Base-by-base conservation (phyloP, 2,329 filamentous ascomycete genomes). In the Exophiala dermatitidis region DNA sequence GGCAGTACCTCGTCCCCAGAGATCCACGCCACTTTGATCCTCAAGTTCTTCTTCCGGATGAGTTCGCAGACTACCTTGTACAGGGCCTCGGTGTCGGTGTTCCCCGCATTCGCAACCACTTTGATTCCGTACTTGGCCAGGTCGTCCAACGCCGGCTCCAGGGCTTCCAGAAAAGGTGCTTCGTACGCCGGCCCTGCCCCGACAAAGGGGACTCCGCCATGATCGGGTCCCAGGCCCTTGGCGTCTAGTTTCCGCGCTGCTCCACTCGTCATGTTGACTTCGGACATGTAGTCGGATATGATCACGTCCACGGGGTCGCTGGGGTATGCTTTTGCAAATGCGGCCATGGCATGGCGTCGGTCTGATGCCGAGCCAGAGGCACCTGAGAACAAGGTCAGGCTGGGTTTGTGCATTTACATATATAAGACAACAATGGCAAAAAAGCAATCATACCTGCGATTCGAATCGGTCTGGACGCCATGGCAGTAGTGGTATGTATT, bases 191-290 rank as follows among this genome's bases (percentile, higher is more conserved):
- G 73, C 4, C 64, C 62, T 6, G 55, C 62, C 9, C 57, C 34
- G 2, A 55, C 30, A 5, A 51, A 45, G 1, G 55, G 54, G 53
- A 46, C 19, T 19, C 19, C 54, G 10, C 37, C 64, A 48, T 42
- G 59, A 52, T 40, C 37, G 5, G 47, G 43, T 36, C 31, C 46
- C 19, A 37, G 45, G 12, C 33, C 46, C 33, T 60, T 52, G n/a
- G 56, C 48, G 59, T 77, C 52, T 60, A 73, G 51, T 57, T 68
- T 64, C 64, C 73, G 56, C 58, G 69, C 61, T 54, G 68, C 66
- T 56, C 69, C 52, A 6, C 65, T 66, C 26, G 77, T 74, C 69
- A 81, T 78, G 63, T 80, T 81, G 57, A 74, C 71, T 54, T 76
- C 73, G 52, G 70, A 72, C 68, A 76, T 74, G 63, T 72, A 74